Evolutionary conservation across 1,284 basidiomycete genomes (phyloP), one percentile per base, ranked within the genome.

Genomic region (Salmacisia buchloeana): DNA sequence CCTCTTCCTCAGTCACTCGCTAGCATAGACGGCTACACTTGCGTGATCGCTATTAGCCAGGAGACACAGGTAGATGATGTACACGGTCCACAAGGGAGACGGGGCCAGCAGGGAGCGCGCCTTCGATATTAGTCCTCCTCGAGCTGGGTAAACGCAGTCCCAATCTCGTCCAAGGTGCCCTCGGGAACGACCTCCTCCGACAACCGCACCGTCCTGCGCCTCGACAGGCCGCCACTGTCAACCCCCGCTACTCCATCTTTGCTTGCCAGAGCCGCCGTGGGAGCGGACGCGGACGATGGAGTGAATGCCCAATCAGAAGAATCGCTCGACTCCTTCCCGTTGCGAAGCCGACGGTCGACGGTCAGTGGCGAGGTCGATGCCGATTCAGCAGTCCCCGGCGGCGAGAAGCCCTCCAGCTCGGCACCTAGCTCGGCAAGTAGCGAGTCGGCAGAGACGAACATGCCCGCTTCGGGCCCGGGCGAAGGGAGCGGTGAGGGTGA

Each of bases 371-470:
- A n/a, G n/a, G n/a, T n/a, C n/a, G n/a, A n/a, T n/a, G n/a, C n/a
- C n/a, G n/a, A n/a, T n/a, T n/a, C n/a, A n/a, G n/a, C n/a, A n/a
- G n/a, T n/a, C n/a, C n/a, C n/a, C n/a, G 41, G 23, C 41, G 41
- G 23, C 41, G 41, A 9, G 7, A 43, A 21, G 23, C 41, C 41
- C 15, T 43, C 41, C 18, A 43, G 41, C 7, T 43, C 41, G 18
- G 41, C 49, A 15, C 29, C 49, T 13, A 54, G 49, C 29, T 54
- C 49, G 9, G 49, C 49, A 9, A 54, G 31, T n/a, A 54, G 15
- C 27, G 49, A 27, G 49, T 54, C 49, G 29, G 49, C 49, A 29
- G 49, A 54, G 25, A 54, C 49, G 49, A 54, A 54, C 49, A 54
- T 54, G 49, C 49, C 49, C 49, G 49, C 49, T 31, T 54, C 49